Conservation (phyloP, 192 early-diverging fungal species). For the Martensiomyces pterosporus region DNA sequence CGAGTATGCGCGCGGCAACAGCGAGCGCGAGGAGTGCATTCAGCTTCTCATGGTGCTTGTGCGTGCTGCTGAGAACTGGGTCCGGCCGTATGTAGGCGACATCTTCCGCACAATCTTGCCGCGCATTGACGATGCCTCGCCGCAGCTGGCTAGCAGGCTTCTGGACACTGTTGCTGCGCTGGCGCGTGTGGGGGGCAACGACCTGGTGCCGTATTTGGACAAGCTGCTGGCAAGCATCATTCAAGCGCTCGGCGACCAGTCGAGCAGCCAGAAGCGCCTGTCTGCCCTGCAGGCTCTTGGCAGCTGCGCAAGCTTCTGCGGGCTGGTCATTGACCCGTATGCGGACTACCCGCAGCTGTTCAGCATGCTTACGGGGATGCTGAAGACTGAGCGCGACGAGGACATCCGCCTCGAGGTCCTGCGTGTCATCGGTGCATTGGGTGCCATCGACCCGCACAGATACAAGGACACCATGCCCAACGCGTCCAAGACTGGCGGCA, state of each 20-base stretch:
- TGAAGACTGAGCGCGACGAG: constrained; percentile 75
- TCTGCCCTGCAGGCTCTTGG: constrained; percentile 85
- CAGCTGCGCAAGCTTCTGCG: constrained; percentile 79
- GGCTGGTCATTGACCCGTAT: constrained; percentile 87
- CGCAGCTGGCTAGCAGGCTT: constrained; percentile 56
- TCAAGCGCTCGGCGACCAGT: constrained; percentile 84
- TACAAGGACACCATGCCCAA: constrained; percentile 23
- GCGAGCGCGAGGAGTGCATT: constrained; percentile 32
- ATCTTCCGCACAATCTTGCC: constrained; percentile 82
- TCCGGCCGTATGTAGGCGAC: constrained; percentile 87
- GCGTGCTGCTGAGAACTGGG: constrained; percentile 68
- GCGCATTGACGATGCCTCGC: constrained; percentile 70
- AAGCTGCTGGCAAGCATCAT: constrained; percentile 81
- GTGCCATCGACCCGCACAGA: constrained; percentile 90
- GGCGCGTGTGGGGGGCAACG: constrained; percentile 77
- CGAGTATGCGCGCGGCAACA: constrained; percentile 73
- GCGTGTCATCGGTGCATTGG: constrained; percentile 88
- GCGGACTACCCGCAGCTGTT: constrained; percentile 82
- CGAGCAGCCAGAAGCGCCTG: constrained; percentile 75
- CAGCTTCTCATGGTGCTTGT: constrained; percentile 74
- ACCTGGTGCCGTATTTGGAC: constrained; percentile 75
- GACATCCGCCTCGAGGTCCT: constrained; percentile 77
- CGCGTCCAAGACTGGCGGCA: neutral
- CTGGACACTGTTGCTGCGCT: constrained; percentile 68
- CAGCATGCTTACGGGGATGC: constrained; percentile 67